Evolutionary conservation across 2,329 filamentous ascomycete species (phyloP), one percentile per base, ranked within the genome.

Genomic region (Aspergillus quadricinctus): DNA sequence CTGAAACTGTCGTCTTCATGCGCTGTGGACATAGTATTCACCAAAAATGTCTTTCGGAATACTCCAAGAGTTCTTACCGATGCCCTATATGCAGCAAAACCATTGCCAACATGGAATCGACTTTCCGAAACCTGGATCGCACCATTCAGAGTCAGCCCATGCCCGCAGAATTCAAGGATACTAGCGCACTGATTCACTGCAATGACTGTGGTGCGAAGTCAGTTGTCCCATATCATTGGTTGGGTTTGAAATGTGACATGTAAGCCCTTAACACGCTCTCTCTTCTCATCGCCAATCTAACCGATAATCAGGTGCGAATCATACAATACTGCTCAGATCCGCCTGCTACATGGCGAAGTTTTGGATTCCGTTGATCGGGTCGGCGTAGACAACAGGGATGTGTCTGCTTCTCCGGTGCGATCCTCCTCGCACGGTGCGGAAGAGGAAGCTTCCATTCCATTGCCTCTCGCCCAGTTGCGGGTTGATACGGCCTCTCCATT

Each of bases 61-160:
- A 96, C 70, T 92, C 95, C 80, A 87, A 88, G 66, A 87, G 86
- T 3, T 95, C 92, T 5, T 99, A 97, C 78, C 95, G 93, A 69
- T 99, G 94, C 67, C 94, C 93, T 0, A 92, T 97, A 50, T 99
- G 94, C 81, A 96, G 88, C 77, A 96, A 94, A 74, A 96, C 90
- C 61, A 88, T 96, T n/a, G 85, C 91, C 63, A 97, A 97, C 69
- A 99, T 99, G 93, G 93, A 97, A 69, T 84, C 90, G 40, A 89
- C 95, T 65, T 99, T 97, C 77, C 87, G 91, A 50, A 94, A 94
- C 64, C 77, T 97, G 35, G 93, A 97, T 67, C 84, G 92, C 52
- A 88, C 91, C 50, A 96, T 99, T 58, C 83, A 89, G 61, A 82
- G 83, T 48, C 94, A 99, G 70, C 94, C 94, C 1, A 97, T 99